Percentiles rank a stretch among this genome's conserved stretches.
These are phyloP conservation scores for Gonapodya prolifera DNA, from an alignment of 192 early-diverging fungal species.

Conservation along the genomic window DNA sequence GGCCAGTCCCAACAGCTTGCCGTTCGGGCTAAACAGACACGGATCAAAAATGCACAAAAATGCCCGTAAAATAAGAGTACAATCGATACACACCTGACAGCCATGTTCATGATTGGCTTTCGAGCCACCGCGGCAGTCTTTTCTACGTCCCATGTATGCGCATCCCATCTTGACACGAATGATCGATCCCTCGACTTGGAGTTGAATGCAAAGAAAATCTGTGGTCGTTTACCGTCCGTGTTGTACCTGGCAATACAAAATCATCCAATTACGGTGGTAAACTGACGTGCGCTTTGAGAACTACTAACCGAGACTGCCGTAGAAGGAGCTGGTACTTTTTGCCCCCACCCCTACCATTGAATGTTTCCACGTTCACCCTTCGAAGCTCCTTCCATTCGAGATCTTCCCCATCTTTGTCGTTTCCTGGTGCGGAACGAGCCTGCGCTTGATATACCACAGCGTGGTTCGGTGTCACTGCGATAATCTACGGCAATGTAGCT, in stretches of 20 bases:
- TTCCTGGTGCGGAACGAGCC: not conserved
- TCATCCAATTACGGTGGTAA: not conserved
- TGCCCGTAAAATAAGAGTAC: no score
- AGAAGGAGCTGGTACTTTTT: not conserved
- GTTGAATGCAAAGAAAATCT: not conserved
- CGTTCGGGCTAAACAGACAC: not conserved
- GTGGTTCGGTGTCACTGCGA: not conserved
- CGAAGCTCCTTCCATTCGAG: not conserved
- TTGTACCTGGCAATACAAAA: not conserved
- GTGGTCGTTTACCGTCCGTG: not conserved
- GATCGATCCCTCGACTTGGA: not conserved
- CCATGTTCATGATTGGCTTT: not conserved
- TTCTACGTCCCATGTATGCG: not conserved
- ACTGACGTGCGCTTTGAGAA: not conserved
- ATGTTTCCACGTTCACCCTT: not conserved
- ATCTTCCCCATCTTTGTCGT: not conserved
- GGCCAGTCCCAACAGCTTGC: not conserved
- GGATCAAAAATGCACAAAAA: no score
- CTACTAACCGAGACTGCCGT: not conserved
- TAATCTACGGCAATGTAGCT: not conserved
- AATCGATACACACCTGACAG: not conserved
- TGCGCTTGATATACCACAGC: not conserved
- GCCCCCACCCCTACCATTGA: not conserved
- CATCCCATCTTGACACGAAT: constrained; percentile 1
- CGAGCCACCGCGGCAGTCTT: not conserved